phyloP scores from a whole-genome alignment of 805 yeast genomes.

The Candida insectorum region DNA sequence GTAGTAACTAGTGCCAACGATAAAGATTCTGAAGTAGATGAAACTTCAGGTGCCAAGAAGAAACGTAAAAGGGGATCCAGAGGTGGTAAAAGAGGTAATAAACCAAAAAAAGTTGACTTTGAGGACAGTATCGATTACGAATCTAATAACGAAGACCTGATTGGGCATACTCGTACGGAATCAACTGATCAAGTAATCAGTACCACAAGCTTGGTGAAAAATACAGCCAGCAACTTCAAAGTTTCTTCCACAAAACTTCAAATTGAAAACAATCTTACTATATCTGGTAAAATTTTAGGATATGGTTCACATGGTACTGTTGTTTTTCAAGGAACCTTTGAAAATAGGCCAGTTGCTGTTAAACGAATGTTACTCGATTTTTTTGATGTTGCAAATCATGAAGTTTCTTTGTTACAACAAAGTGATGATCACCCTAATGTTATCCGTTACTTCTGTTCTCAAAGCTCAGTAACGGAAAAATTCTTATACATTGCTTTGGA shows the following conservation, averaged over 20 bases:
- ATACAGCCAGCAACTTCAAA: conserved; percentile 13
- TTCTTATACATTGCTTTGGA: conserved; percentile 92
- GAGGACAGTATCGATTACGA: conserved; percentile 2
- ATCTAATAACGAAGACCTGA: not conserved
- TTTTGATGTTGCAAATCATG: conserved; percentile 91
- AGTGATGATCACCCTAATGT: conserved; percentile 98
- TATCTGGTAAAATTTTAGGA: conserved; percentile 79
- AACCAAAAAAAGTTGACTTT: conserved; percentile 32
- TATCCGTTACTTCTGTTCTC: conserved; percentile 89
- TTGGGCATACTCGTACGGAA: no score
- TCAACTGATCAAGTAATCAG: conserved; percentile 13
- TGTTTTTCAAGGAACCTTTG: conserved; percentile 86
- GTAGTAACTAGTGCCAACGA: not conserved
- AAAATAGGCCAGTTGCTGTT: conserved; percentile 91
- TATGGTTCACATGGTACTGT: conserved; percentile 97
- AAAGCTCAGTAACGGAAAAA: conserved; percentile 65
- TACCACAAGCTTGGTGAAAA: conserved; percentile 28
- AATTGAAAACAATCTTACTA: conserved; percentile 49
- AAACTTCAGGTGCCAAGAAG: conserved; percentile 29
- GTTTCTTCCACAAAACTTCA: conserved; percentile 30
- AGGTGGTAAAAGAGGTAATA: conserved; percentile 66
- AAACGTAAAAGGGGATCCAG: conserved; percentile 81
- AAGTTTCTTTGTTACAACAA: conserved; percentile 81
- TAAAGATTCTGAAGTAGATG: not conserved
- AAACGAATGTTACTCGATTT: conserved; percentile 91